Conservation (phyloP, 768 basidiomycete genomes). For the Russula vinacea region DNA sequence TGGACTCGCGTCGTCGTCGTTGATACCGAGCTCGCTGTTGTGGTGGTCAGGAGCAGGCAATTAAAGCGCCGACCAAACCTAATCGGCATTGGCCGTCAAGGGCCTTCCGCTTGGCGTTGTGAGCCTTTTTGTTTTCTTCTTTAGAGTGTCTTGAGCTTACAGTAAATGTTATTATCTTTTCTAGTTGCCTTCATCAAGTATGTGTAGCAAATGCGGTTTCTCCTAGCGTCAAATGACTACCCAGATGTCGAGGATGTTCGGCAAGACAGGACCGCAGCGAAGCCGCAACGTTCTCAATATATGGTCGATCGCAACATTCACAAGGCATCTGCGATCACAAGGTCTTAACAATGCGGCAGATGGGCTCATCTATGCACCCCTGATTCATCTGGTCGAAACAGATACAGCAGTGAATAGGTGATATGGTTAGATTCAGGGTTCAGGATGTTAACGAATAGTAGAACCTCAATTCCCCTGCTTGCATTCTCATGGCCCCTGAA, state of each 20-base stretch:
- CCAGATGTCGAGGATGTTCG: neutral
- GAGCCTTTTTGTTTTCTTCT: too few species aligned
- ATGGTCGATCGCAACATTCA: neutral
- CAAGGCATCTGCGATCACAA: neutral
- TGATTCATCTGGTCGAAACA: neutral
- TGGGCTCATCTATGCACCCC: neutral
- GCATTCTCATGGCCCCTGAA: neutral
- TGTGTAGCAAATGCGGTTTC: neutral
- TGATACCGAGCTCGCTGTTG: conserved; percentile 28
- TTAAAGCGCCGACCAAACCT: conserved; percentile 29
- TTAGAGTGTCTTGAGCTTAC: neutral
- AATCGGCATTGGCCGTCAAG: conserved; percentile 18
- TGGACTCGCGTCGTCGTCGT: conserved; percentile 26
- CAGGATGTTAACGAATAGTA: neutral
- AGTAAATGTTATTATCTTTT: neutral
- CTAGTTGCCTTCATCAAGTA: neutral
- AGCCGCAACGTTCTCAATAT: neutral
- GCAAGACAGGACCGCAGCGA: neutral
- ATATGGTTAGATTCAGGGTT: neutral
- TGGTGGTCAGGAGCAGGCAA: conserved; percentile 31
- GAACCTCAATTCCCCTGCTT: neutral
- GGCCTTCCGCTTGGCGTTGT: neutral
- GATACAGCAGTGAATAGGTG: too few species aligned
- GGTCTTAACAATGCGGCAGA: neutral
- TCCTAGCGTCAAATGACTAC: neutral